These are phyloP conservation scores for Tolypocladium sp. DNA, from an alignment of 2,329 filamentous ascomycete species.

Conservation along the genomic window DNA sequence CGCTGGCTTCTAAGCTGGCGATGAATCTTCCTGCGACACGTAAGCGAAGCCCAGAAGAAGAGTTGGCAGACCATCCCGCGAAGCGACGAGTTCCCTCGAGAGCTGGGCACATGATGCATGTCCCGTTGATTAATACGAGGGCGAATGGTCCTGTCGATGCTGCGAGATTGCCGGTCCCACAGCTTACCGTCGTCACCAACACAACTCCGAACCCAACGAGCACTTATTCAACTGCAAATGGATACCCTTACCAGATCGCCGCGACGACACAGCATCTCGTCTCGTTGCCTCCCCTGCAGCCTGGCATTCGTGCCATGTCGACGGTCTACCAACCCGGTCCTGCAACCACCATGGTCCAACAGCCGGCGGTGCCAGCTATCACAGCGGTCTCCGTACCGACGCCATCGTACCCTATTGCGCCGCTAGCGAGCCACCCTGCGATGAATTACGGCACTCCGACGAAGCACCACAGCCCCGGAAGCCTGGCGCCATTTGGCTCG, in stretches of 20 bases:
- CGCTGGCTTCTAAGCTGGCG: constrained; percentile 37
- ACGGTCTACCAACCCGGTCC: constrained; percentile 59
- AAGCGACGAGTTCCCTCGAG: constrained; percentile 34
- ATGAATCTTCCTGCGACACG: constrained; percentile 29
- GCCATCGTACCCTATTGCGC: constrained; percentile 12
- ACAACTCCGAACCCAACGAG: constrained; percentile 12
- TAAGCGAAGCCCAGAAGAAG: constrained; percentile 43
- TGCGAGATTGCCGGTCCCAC: constrained; percentile 57
- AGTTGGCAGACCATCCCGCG: constrained; percentile 42
- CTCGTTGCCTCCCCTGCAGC: constrained; percentile 54
- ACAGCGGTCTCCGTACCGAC: constrained; percentile 13
- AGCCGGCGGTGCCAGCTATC: constrained; percentile 16
- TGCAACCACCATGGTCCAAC: constrained; percentile 26
- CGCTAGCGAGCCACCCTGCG: constrained; percentile 15
- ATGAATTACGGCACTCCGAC: constrained; percentile 40
- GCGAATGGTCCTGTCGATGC: constrained; percentile 12
- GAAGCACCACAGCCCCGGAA: constrained; percentile 44
- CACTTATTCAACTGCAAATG: constrained; percentile 25
- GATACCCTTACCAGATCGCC: constrained; percentile 33
- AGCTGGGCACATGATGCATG: constrained; percentile 7
- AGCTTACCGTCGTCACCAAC: constrained; percentile 55
- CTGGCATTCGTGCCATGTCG: constrained; percentile 62
- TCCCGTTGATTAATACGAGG: constrained; percentile 9
- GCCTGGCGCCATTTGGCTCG: constrained; percentile 41
- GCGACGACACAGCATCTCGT: constrained; percentile 23